phyloP scores from a whole-genome alignment of 2,329 filamentous ascomycete species.

The Paracoccidioides lutzii region DNA sequence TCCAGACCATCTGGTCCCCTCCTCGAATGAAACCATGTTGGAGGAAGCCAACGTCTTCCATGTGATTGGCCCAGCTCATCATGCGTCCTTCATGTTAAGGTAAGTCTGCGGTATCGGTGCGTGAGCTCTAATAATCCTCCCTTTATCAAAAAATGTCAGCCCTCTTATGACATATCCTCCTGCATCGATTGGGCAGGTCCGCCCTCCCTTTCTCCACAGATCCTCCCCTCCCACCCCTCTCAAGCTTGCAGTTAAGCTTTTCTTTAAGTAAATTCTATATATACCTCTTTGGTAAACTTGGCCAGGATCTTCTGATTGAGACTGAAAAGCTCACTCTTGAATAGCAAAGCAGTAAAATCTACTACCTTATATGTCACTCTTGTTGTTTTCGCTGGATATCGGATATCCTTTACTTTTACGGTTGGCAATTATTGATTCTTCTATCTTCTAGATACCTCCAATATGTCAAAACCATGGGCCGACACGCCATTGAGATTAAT shows the following conservation, averaged over 20 bases:
- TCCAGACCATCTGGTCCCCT: neutral
- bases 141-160: neutral
- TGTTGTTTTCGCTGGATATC: neutral
- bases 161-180: too few relatives aligned
- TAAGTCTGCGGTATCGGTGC: neutral
- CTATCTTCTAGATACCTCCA: neutral
- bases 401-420: neutral
- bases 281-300: too few relatives aligned
- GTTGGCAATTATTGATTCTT: neutral
- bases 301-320: neutral
- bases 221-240: neutral
- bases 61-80: neutral
- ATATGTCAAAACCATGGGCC: conserved; percentile 7
- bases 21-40: neutral
- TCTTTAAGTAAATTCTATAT: too few relatives aligned
- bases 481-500: conserved; percentile 7
- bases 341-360: neutral
- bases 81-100: neutral
- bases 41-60: neutral
- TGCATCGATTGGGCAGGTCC: too few relatives aligned
- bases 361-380: neutral
- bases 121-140: neutral
- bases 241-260: too few relatives aligned
- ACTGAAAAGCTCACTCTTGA: neutral
- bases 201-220: neutral